Base-by-base conservation (phyloP, 306 rosid species). In the Quercus alba region DNA sequence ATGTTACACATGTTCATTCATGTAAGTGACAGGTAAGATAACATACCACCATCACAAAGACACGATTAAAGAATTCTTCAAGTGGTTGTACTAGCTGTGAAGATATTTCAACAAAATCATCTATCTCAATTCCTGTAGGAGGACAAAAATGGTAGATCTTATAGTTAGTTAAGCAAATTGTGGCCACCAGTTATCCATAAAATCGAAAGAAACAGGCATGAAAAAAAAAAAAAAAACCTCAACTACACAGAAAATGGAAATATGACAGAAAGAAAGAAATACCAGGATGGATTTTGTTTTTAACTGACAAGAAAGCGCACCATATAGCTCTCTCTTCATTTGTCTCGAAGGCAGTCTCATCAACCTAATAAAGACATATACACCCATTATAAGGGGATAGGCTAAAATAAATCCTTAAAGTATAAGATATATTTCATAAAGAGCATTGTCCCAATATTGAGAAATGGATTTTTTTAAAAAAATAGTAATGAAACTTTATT, bases 1-100 rank as follows among this genome's bases (percentile, higher is more conserved):
- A 63, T 4, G 21, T 49, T 49, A 49, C 9, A 30, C 49, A n/a
- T 38, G 20, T 71, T 72, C n/a, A 70, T 71, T 72, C n/a, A 70
- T 31, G 62, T 70, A 55, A 59, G 58, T 52, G 58, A 72, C 69
- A 25, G 14, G 81, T 28, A 21, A 72, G 68, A 18, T 59, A 79
- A 85, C 99, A 13, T 93, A 94, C 99, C 99, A 91, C 97, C 99
- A 93, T 94, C 70, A 93, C 99, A 11, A 91, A 94, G 76, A 94
- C 99, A 76, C 79, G 81, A 38, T 87, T 83, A 30, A 94, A 94
- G 94, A 93, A 94, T 84, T 94, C 89, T 19, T 94, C 97, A 31
- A 94, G 97, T 25, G 99, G 99, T 80, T 91, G 87, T 54, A 93
- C 78, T n/a, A 94, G 89, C 69, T 93, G 83, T 25, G 90, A 87